A percentile compares a stretch with the other conserved stretches of the same genome.
Conservation (phyloP, 129 eudicot genomes). For the sunflower (Helianthus annuus) region DNA sequence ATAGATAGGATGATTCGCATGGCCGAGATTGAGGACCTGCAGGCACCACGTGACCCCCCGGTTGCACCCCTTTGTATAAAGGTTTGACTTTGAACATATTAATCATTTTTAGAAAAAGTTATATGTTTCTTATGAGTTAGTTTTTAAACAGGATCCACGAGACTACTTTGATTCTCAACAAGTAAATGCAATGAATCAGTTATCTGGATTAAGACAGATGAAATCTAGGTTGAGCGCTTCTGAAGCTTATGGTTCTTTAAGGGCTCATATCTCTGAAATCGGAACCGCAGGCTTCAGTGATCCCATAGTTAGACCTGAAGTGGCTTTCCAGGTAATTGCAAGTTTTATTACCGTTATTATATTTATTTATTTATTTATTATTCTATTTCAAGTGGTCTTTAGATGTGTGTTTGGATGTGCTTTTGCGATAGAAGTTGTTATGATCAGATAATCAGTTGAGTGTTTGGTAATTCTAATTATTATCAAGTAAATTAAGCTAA, state of each 20-base stretch:
- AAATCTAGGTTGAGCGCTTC: slow-evolving; percentile 50
- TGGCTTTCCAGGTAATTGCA: slow-evolving; percentile 67
- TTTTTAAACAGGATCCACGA: slow-evolving; percentile 81
- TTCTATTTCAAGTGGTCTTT: background rate
- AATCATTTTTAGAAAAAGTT: background rate
- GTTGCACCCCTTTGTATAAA: slow-evolving; percentile 90
- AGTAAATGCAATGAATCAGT: slow-evolving; percentile 63
- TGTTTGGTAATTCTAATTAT: slow-evolving; percentile 2
- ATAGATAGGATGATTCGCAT: slow-evolving; percentile 57
- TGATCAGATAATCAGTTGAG: background rate
- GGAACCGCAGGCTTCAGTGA: slow-evolving; percentile 58
- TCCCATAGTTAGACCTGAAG: slow-evolving; percentile 65
- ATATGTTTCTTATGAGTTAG: slow-evolving; percentile 16
- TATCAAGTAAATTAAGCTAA: background rate
- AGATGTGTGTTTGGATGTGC: background rate
- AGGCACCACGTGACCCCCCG: slow-evolving; percentile 92
- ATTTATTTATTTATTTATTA: background rate
- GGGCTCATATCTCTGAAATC: slow-evolving; percentile 52
- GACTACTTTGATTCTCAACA: slow-evolving; percentile 98
- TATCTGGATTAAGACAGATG: slow-evolving; percentile 46
- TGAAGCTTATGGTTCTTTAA: slow-evolving; percentile 69
- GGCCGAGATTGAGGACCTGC: slow-evolving; percentile 97
- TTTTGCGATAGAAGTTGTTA: background rate
- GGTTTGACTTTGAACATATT: slow-evolving; percentile 41
- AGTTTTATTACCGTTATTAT: background rate